phyloP scores from a whole-genome alignment of 106 monocot species.

The Agapanthus africanus region DNA sequence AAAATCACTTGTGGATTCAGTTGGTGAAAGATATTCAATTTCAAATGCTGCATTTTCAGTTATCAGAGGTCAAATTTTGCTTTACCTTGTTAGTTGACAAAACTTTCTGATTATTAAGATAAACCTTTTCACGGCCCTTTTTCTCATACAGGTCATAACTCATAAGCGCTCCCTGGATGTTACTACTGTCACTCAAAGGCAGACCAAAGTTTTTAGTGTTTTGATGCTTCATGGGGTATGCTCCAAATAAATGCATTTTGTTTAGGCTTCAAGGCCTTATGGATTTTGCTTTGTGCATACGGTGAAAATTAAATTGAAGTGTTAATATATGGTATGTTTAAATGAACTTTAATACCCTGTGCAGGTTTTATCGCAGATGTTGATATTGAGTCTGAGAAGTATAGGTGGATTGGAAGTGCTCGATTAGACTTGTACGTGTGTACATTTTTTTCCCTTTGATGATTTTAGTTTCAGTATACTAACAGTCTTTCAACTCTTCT shows the following conservation, averaged over 20 bases:
- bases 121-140: background rate
- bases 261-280: background rate
- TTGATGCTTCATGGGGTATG: conserved; percentile 95
- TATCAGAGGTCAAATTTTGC: conserved; percentile 51
- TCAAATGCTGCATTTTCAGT: conserved; percentile 60
- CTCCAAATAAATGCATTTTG: no score
- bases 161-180: conserved; percentile 60
- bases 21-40: conserved; percentile 48
- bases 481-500: no score
- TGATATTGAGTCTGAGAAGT: conserved; percentile 88
- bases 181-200: conserved; percentile 63
- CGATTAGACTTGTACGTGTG: conserved; percentile 74
- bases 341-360: background rate
- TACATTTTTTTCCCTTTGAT: background rate
- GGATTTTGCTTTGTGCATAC: background rate
- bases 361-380: conserved; percentile 69
- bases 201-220: conserved; percentile 69
- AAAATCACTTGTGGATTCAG: conserved; percentile 61
- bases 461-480: background rate
- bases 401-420: conserved; percentile 78
- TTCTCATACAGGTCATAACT: conserved; percentile 40
- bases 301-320: conserved; percentile 9
- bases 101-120: background rate
- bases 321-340: background rate
- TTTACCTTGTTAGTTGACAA: background rate